phyloP scores from a whole-genome alignment of 768 basidiomycete species.

The Cubamyces lactineus region DNA sequence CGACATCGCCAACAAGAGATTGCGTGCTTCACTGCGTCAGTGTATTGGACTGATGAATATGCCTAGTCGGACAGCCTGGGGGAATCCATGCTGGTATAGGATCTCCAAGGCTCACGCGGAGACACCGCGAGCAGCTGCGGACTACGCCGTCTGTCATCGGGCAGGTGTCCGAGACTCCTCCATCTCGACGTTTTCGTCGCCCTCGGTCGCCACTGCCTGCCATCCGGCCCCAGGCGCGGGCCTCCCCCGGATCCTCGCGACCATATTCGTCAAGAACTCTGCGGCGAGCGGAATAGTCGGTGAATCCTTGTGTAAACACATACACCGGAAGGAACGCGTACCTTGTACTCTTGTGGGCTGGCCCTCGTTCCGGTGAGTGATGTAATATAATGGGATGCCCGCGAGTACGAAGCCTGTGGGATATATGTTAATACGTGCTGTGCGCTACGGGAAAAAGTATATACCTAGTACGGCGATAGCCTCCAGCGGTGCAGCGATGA shows the following conservation, averaged over 20 bases:
- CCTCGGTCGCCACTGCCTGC: conserved; percentile 75
- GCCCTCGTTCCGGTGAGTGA: conserved; percentile 61
- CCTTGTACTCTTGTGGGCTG: conserved; percentile 26
- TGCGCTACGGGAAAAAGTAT: conserved; percentile 30
- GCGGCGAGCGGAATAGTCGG: conserved; percentile 16
- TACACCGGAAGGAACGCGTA: background rate
- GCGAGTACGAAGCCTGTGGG: conserved; percentile 70
- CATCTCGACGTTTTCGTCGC: conserved; percentile 75
- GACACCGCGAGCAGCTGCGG: too few species aligned
- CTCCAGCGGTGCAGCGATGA: conserved; percentile 90
- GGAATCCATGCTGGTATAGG: too few species aligned
- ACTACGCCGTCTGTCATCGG: conserved; percentile 6
- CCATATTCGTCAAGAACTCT: conserved; percentile 48
- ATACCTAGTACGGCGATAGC: conserved; percentile 85
- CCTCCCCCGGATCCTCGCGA: conserved; percentile 54
- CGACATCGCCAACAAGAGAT: too few species aligned
- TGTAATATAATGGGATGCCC: conserved; percentile 82
- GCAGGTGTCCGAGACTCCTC: conserved; percentile 36
- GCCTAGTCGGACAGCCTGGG: too few species aligned
- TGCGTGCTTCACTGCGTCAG: too few species aligned
- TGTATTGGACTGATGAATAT: too few species aligned
- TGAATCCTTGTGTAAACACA: background rate
- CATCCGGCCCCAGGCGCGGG: conserved; percentile 64
- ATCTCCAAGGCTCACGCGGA: too few species aligned
- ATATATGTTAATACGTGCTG: conserved; percentile 3